Percentiles rank a stretch among this genome's conserved stretches.
These are phyloP conservation scores for Plectosphaerella sp. DNA, from an alignment of 2,329 filamentous ascomycete species.

Conservation along the genomic window DNA sequence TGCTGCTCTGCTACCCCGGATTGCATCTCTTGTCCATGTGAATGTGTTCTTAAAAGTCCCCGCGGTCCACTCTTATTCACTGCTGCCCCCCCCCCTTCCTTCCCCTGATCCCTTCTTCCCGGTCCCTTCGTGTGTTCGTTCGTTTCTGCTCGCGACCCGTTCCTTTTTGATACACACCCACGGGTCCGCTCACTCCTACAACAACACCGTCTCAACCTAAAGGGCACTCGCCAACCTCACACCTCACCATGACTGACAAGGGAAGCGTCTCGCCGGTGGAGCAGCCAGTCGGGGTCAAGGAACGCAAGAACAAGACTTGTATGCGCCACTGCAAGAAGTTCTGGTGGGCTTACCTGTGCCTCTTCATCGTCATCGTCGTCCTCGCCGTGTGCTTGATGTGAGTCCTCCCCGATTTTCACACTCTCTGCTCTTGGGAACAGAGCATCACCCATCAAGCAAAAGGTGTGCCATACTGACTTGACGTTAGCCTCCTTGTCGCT, in stretches of 20 bases:
- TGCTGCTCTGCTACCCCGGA: constrained; percentile 5
- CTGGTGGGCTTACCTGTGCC: constrained; percentile 58
- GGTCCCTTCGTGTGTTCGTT: not conserved
- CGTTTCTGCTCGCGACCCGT: not conserved
- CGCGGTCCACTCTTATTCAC: constrained; percentile 5
- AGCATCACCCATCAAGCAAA: not conserved
- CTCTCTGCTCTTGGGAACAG: not conserved
- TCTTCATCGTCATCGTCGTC: constrained; percentile 42
- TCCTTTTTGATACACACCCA: not conserved
- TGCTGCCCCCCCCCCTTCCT: not conserved
- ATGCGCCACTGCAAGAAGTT: constrained; percentile 48
- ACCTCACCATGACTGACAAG: constrained; percentile 31
- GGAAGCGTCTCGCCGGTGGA: constrained; percentile 29
- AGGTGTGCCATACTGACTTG: constrained; percentile 2
- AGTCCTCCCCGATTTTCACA: constrained; percentile 26
- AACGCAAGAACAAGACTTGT: constrained; percentile 31
- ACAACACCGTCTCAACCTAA: not conserved
- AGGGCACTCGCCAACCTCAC: not conserved
- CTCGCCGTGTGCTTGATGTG: constrained; percentile 57
- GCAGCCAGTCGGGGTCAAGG: constrained; percentile 14
- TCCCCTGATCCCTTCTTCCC: not conserved
- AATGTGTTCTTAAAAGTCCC: constrained; percentile 8
- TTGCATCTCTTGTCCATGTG: constrained; percentile 3
- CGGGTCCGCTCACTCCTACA: not conserved
- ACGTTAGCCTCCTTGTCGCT: constrained; percentile 47